Conservation (phyloP, 2,329 filamentous ascomycete genomes). For the Tolypocladium capitatum region DNA sequence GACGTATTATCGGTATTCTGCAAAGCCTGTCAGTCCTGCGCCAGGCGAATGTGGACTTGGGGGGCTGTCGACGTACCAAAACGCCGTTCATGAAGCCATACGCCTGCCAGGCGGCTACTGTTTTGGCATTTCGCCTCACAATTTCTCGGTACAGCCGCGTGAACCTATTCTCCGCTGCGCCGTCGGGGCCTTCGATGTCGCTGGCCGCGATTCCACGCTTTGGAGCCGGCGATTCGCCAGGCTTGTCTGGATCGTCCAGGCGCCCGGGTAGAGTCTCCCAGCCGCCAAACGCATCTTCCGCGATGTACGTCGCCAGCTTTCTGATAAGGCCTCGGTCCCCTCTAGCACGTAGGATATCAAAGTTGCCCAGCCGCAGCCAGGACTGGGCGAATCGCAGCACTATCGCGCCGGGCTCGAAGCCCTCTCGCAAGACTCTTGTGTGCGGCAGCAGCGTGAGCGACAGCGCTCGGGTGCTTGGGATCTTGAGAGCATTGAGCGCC, state of each 20-base stretch:
- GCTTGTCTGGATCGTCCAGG: slow-evolving; percentile 37
- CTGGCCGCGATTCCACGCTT: slow-evolving; percentile 40
- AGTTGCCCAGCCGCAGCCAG: slow-evolving; percentile 90
- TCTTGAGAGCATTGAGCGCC: slow-evolving; percentile 68
- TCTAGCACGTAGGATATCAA: slow-evolving; percentile 76
- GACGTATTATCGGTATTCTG: slow-evolving; percentile 94
- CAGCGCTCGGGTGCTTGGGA: slow-evolving; percentile 77
- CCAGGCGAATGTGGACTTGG: neutral
- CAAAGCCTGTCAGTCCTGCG: slow-evolving; percentile 7
- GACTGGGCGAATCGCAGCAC: slow-evolving; percentile 82
- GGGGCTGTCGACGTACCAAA: slow-evolving; percentile 27
- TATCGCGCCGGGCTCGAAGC: slow-evolving; percentile 78
- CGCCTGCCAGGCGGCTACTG: slow-evolving; percentile 88
- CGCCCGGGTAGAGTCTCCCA: slow-evolving; percentile 71
- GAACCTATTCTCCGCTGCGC: slow-evolving; percentile 72
- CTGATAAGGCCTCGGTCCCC: slow-evolving; percentile 66
- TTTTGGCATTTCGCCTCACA: slow-evolving; percentile 69
- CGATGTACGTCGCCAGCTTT: slow-evolving; percentile 66
- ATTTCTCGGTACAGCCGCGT: slow-evolving; percentile 79
- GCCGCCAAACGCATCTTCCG: slow-evolving; percentile 74
- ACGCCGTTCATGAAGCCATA: slow-evolving; percentile 99
- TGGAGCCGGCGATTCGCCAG: slow-evolving; percentile 26
- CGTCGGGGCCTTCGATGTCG: slow-evolving; percentile 52
- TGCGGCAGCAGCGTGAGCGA: slow-evolving; percentile 67
- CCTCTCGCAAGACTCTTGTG: slow-evolving; percentile 62